phyloP scores from a whole-genome alignment of 352 stramenopile species.

The Pythium phragmitis region DNA sequence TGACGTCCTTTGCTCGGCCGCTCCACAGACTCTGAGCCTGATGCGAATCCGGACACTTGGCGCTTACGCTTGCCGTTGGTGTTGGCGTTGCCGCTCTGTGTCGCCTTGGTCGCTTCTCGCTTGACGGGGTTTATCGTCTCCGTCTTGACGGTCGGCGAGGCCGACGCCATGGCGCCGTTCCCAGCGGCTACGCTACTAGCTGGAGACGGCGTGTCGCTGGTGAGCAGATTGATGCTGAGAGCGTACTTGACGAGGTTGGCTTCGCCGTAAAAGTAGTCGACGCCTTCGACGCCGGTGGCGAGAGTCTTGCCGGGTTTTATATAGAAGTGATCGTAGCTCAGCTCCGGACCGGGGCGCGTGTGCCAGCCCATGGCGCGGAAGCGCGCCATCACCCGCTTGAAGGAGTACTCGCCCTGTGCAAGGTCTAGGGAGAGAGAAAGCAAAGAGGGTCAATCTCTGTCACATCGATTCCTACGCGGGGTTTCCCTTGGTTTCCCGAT shows the following conservation, averaged over 20 bases:
- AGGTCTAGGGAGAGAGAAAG: conserved; percentile 5
- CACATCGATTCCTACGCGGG: not conserved
- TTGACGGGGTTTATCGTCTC: not conserved
- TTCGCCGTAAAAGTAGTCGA: conserved; percentile 28
- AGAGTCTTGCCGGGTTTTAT: conserved; percentile 23
- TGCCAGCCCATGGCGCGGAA: not conserved
- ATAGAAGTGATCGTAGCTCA: conserved; percentile 26
- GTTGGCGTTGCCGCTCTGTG: not conserved
- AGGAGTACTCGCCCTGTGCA: conserved; percentile 10
- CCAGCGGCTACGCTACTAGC: not conserved
- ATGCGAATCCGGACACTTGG: not conserved
- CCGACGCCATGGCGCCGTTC: not conserved
- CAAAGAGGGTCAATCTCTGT: not conserved
- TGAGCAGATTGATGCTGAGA: not conserved
- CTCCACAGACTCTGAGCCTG: no score
- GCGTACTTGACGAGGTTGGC: conserved; percentile 7
- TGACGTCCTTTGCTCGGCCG: conserved; percentile 6
- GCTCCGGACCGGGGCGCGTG: not conserved
- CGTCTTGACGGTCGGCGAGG: not conserved
- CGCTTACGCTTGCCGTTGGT: conserved; percentile 3
- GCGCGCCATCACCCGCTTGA: conserved; percentile 11
- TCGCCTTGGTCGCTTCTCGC: not conserved
- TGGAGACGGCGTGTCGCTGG: not conserved
- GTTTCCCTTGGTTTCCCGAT: not conserved
- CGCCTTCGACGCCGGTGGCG: conserved; percentile 9